phyloP scores from a whole-genome alignment of 345 rosid genomes.

The Fremontodendron californicum region DNA sequence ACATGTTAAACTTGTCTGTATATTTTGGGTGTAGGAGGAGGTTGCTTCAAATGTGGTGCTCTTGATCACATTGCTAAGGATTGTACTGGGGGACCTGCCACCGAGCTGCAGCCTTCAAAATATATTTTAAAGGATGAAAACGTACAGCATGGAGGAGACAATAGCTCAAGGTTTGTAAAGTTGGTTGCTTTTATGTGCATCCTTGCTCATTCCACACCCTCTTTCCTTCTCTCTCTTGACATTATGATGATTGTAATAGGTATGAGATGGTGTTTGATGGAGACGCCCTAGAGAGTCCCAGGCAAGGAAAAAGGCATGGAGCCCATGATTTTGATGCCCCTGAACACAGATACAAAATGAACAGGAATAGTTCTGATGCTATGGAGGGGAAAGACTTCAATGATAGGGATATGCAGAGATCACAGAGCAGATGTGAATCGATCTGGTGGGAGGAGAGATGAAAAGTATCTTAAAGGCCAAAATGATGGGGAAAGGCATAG shows the following conservation, averaged over 20 bases:
- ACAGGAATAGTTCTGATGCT: constrained; percentile 31
- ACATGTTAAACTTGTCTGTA: not conserved
- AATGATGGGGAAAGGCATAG: constrained; percentile 24
- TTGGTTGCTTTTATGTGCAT: not conserved
- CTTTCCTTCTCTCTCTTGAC: constrained; percentile 6
- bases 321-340: constrained; percentile 32
- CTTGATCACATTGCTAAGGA: constrained; percentile 80
- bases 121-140: constrained; percentile 65
- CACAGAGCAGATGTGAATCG: constrained; percentile 27
- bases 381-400: constrained; percentile 27
- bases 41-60: constrained; percentile 90
- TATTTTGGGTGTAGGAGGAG: constrained; percentile 40
- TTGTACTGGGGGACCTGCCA: constrained; percentile 48
- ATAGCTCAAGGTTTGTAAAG: constrained; percentile 44
- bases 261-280: constrained; percentile 90
- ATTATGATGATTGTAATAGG: constrained; percentile 26
- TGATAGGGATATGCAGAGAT: constrained; percentile 33
- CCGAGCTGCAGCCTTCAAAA: constrained; percentile 42
- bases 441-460: constrained; percentile 25
- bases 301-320: constrained; percentile 37
- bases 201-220: too few relatives aligned
- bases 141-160: constrained; percentile 62
- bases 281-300: constrained; percentile 45
- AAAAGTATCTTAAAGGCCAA: constrained; percentile 23
- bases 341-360: constrained; percentile 29